Conservation (phyloP, 495 filamentous ascomycete genomes). For the Hamigera avellanea region DNA sequence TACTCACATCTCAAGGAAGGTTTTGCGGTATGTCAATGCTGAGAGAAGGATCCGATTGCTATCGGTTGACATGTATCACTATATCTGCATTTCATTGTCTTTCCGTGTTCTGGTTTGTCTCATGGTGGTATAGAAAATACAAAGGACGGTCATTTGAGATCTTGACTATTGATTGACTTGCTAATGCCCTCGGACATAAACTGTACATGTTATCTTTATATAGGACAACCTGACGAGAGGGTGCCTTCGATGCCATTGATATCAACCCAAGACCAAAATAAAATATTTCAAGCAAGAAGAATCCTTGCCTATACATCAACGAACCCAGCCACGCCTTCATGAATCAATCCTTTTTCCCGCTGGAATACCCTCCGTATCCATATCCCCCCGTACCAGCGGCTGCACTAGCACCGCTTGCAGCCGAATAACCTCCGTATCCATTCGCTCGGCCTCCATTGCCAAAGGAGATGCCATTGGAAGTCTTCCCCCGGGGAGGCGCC, state of each 20-base stretch:
- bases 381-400: conserved; percentile 15
- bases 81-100: background rate
- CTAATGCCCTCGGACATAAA: too few species aligned
- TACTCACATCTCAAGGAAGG: too few species aligned
- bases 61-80: background rate
- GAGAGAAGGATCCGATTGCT: too few species aligned
- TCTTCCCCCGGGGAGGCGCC: conserved; percentile 18
- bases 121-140: too few species aligned
- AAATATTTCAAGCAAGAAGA: too few species aligned
- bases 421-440: conserved; percentile 41
- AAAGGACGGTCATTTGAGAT: too few species aligned
- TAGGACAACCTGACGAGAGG: too few species aligned
- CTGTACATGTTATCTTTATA: too few species aligned
- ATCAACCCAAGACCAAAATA: too few species aligned
- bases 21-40: too few species aligned
- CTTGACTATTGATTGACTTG: too few species aligned
- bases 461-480: conserved; percentile 24
- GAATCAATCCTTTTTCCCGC: conserved; percentile 43
- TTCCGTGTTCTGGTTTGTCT: background rate
- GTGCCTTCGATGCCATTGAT: too few species aligned
- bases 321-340: background rate
- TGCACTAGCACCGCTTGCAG: conserved; percentile 8
- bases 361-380: conserved; percentile 22
- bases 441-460: conserved; percentile 34
- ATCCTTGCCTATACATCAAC: background rate